Percentiles rank a stretch among this genome's conserved stretches.
phyloP scores from a whole-genome alignment of 108 stramenopile genomes.

The Nitzschia palea region DNA sequence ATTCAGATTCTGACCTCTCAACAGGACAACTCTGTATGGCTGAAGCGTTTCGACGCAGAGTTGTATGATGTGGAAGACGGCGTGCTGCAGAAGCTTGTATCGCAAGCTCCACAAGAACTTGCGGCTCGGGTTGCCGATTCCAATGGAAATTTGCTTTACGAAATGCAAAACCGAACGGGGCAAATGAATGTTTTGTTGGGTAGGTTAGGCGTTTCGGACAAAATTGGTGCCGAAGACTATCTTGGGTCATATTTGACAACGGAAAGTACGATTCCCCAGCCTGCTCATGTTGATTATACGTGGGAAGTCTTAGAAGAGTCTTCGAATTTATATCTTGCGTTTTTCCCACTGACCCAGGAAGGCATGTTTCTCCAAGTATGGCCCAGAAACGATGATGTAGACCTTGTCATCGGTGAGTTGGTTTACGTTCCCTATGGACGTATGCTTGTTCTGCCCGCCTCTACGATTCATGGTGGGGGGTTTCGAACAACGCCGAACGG shows the following conservation, averaged over 20 bases:
- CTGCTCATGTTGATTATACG: conserved; percentile 75
- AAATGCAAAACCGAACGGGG: conserved; percentile 39
- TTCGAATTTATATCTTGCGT: conserved; percentile 37
- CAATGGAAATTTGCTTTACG: conserved; percentile 59
- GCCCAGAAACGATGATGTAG: conserved; percentile 16
- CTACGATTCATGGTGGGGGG: conserved; percentile 70
- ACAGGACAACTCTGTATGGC: conserved; percentile 4
- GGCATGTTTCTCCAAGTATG: conserved; percentile 65
- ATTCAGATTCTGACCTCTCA: conserved; percentile 14
- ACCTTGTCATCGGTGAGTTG: conserved; percentile 26
- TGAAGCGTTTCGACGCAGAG: conserved; percentile 6
- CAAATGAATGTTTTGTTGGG: background rate
- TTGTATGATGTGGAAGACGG: conserved; percentile 24
- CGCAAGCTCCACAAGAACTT: conserved; percentile 34
- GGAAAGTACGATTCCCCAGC: conserved; percentile 51
- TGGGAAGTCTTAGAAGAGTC: conserved; percentile 45
- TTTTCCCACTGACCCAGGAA: conserved; percentile 63
- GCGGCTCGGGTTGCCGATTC: conserved; percentile 59
- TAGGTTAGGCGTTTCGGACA: conserved; percentile 10
- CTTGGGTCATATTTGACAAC: conserved; percentile 61
- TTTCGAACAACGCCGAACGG: conserved; percentile 40
- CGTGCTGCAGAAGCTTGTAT: conserved; percentile 13
- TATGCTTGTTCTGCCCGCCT: conserved; percentile 54
- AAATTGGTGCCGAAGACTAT: conserved; percentile 14
- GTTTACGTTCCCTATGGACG: conserved; percentile 64